phyloP scores from a whole-genome alignment of 352 stramenopile species.

The Globisporangium uncinulatum region DNA sequence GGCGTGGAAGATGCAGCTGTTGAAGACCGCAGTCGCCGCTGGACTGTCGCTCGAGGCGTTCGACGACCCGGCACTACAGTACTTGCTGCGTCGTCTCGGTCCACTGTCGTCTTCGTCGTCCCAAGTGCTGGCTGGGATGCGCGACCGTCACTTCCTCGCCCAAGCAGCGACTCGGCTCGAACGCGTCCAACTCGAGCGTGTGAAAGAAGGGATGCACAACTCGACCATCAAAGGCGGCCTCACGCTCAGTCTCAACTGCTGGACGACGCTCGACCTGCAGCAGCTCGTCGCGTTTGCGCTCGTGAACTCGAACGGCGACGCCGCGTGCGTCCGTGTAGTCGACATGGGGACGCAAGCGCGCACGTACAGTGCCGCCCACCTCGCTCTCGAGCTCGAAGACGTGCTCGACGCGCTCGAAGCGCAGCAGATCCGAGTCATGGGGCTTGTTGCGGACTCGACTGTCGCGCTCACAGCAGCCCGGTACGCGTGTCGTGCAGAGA shows the following conservation, averaged over 20 bases:
- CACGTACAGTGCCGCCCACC: slow-evolving; percentile 21
- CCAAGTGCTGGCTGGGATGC: slow-evolving; percentile 18
- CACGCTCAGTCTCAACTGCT: slow-evolving; percentile 69
- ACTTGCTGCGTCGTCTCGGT: slow-evolving; percentile 22
- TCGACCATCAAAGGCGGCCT: slow-evolving; percentile 77
- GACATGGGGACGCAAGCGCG: slow-evolving; percentile 34
- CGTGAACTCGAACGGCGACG: slow-evolving; percentile 74
- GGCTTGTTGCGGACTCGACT: slow-evolving; percentile 65
- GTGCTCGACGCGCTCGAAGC: slow-evolving; percentile 43
- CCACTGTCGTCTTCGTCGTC: slow-evolving; percentile 1
- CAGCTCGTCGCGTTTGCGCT: slow-evolving; percentile 71
- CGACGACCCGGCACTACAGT: slow-evolving; percentile 34
- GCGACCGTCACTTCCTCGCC: slow-evolving; percentile 28
- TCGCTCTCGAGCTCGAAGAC: slow-evolving; percentile 43
- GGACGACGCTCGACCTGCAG: slow-evolving; percentile 56
- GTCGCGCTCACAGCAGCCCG: slow-evolving; percentile 51
- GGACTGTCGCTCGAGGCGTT: slow-evolving; percentile 34
- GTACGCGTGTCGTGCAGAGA: slow-evolving; percentile 30
- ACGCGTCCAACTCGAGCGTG: slow-evolving; percentile 49
- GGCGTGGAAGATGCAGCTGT: slow-evolving; percentile 12
- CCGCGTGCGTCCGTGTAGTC: slow-evolving; percentile 53
- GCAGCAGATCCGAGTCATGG: slow-evolving; percentile 64
- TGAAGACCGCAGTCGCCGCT: slow-evolving; percentile 30
- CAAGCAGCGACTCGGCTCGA: slow-evolving; percentile 35
- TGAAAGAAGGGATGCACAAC: slow-evolving; percentile 81